Conservation (phyloP, 352 stramenopile genomes). For the Phytophthora lateralis region DNA sequence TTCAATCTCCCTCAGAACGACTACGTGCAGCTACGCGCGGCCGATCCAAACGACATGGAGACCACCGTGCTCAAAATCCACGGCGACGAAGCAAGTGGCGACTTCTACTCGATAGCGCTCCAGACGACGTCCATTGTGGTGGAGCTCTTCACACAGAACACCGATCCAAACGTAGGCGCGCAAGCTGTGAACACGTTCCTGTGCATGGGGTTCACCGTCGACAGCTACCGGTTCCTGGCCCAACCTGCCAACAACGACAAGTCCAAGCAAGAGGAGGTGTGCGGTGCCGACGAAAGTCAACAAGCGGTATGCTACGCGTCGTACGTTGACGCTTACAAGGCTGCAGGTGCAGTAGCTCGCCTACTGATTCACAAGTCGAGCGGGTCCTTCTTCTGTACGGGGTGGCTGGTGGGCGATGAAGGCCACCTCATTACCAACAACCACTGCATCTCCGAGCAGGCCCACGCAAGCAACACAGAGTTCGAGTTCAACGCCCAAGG, state of each 20-base stretch:
- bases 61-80: conserved; percentile 42
- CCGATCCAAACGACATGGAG: conserved; percentile 31
- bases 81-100: conserved; percentile 27
- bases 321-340: conserved; percentile 26
- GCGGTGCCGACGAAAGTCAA: conserved; percentile 60
- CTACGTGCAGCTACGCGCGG: conserved; percentile 53
- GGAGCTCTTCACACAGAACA: conserved; percentile 49
- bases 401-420: conserved; percentile 75
- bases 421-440: conserved; percentile 82
- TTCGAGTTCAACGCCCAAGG: conserved; percentile 73
- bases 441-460: conserved; percentile 65
- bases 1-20: conserved; percentile 69
- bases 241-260: conserved; percentile 30
- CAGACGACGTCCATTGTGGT: conserved; percentile 47
- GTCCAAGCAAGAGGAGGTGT: conserved; percentile 54
- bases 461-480: conserved; percentile 58
- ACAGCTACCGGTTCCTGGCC: conserved; percentile 48
- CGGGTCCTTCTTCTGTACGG: conserved; percentile 71
- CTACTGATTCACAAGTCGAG: conserved; percentile 68
- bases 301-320: conserved; percentile 56
- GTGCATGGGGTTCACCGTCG: conserved; percentile 57
- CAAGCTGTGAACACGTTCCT: conserved; percentile 31
- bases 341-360: conserved; percentile 48
- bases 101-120: conserved; percentile 49
- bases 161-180: conserved; percentile 17